Base-by-base conservation (phyloP, 2,329 filamentous ascomycete species). In the Fusarium veterinarium region DNA sequence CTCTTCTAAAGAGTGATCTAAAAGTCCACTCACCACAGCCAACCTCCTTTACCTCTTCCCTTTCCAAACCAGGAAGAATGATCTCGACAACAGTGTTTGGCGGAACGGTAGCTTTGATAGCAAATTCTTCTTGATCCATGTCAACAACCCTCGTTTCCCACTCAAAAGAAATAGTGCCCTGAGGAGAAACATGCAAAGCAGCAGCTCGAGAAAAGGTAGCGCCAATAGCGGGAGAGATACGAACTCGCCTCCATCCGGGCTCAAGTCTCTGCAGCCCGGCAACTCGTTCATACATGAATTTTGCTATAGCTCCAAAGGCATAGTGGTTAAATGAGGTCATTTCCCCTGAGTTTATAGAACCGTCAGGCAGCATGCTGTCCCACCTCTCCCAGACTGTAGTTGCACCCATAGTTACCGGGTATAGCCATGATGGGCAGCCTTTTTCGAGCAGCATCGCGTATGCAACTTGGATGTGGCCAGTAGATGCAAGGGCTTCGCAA, bases 281-380 rank as follows among this genome's bases (percentile, higher is more conserved):
- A n/a, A 77, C 30, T 2, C 71, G 31, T 23, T 76, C 70, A 31
- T 83, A 79, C 41, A 84, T 38, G 20, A 83, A 84, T 14, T 80
- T 52, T n/a, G 45, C 57, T 53, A 60, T 53, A 30, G 83, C 82
- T 0, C 85, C 85, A 16, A 86, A 81, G 0, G 85, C 82, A 57
- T 87, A 87, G 69, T 87, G 85, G 48, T 87, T 86, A 70, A 86
- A 85, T 13, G 83, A 86, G 0, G 84, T 86, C 86, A 87, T 87
- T 35, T 79, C 74, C 2, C 85, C 83, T 0, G 82, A 79, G 65
- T 87, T 87, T 12, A 86, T 76, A 2, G 69, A 79, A 0, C 84
- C 85, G 60, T 86, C 79, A 0, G 82, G 78, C 1, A 86, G 74
- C 49, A 87, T 78, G 40, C 81, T 83, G 64, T 87, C 84, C 85